Percentiles rank a stretch among this genome's conserved stretches.
These are phyloP conservation scores for Hibiscus trionum DNA, from an alignment of 345 rosid species.

Conservation along the genomic window DNA sequence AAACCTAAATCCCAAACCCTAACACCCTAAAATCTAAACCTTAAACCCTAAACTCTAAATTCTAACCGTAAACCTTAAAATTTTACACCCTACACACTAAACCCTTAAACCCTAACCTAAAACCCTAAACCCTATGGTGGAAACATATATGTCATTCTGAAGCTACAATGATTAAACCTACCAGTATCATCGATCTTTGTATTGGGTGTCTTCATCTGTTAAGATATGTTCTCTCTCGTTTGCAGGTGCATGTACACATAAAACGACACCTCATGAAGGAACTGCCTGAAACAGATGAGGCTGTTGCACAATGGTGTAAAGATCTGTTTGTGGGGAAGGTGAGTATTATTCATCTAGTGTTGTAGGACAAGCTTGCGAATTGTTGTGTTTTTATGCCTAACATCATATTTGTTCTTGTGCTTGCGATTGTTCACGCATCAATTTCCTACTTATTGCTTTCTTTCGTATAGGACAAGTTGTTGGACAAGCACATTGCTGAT, in stretches of 20 bases:
- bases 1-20: too few relatives aligned
- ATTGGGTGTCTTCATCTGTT: background rate
- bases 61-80: too few relatives aligned
- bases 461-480: slow-evolving; percentile 49
- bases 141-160: background rate
- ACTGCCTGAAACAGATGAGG: slow-evolving; percentile 83
- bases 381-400: background rate
- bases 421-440: background rate
- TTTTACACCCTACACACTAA: too few relatives aligned
- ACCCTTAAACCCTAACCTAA: too few relatives aligned
- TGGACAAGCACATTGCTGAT: slow-evolving; percentile 62
- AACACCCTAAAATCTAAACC: too few relatives aligned
- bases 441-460: slow-evolving; percentile 1
- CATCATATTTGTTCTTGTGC: background rate
- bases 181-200: background rate
- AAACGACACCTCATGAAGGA: slow-evolving; percentile 71
- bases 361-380: background rate
- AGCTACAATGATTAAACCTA: background rate
- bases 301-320: slow-evolving; percentile 89
- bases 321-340: slow-evolving; percentile 86
- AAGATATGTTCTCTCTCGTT: slow-evolving; percentile 6
- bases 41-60: too few relatives aligned
- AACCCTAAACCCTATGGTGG: background rate
- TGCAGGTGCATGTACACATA: slow-evolving; percentile 76
- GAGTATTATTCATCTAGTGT: slow-evolving; percentile 8